Percentiles rank a stretch among this genome's conserved stretches.
These are phyloP conservation scores for Penicillium sp. DNA, from an alignment of 2,329 filamentous ascomycete species.

Conservation along the genomic window DNA sequence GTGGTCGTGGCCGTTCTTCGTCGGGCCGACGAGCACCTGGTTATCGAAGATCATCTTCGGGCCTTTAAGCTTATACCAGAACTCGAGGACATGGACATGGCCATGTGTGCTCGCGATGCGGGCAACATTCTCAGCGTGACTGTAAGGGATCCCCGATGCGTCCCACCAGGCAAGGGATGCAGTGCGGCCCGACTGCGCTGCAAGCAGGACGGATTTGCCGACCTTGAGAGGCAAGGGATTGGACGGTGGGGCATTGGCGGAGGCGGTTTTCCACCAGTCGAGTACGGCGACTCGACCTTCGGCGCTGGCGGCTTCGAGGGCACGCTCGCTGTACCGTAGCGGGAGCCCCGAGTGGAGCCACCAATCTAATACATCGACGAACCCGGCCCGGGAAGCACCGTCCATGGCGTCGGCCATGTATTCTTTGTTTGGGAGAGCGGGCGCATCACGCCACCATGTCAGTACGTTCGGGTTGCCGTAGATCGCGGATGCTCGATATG, in stretches of 20 bases:
- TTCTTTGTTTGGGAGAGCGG: slow-evolving; percentile 73
- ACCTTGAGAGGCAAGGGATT: slow-evolving; percentile 58
- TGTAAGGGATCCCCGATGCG: slow-evolving; percentile 66
- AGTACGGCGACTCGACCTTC: slow-evolving; percentile 78
- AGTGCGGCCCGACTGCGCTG: slow-evolving; percentile 70
- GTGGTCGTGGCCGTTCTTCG: slow-evolving; percentile 71
- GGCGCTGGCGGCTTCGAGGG: slow-evolving; percentile 76
- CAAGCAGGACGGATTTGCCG: slow-evolving; percentile 73
- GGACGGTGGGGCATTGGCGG: slow-evolving; percentile 48
- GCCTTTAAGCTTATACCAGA: slow-evolving; percentile 68
- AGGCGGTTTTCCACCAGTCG: slow-evolving; percentile 82
- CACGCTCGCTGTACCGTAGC: slow-evolving; percentile 75
- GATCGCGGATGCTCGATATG: slow-evolving; percentile 77
- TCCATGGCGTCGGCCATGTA: slow-evolving; percentile 80
- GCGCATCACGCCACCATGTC: slow-evolving; percentile 81
- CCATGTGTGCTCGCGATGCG: slow-evolving; percentile 78
- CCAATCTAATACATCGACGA: slow-evolving; percentile 78
- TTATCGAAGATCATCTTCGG: slow-evolving; percentile 73
- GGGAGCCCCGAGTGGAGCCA: slow-evolving; percentile 75
- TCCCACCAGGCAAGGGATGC: slow-evolving; percentile 83
- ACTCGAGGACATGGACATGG: slow-evolving; percentile 71
- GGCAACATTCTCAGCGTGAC: slow-evolving; percentile 70
- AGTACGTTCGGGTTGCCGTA: slow-evolving; percentile 77
- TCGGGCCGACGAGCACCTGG: slow-evolving; percentile 75
- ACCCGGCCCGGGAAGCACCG: slow-evolving; percentile 75